Evolutionary conservation across 169 alveolate species (phyloP).

Genomic region (Plasmodium inui): DNA sequence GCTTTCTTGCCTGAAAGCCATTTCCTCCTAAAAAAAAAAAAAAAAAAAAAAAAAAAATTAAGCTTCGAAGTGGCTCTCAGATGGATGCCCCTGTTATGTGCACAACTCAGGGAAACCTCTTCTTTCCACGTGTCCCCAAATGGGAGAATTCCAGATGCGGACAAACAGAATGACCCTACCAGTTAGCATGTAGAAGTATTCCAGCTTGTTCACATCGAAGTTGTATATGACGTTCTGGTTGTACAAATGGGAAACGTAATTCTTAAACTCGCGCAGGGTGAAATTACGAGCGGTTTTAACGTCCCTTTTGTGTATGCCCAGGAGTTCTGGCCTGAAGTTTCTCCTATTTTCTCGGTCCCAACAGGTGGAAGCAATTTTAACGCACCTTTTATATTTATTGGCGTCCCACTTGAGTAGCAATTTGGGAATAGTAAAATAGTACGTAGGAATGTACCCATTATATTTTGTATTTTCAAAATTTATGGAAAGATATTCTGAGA

Average conservation of each 20-base stretch:
- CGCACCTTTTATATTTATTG: conserved; percentile 78
- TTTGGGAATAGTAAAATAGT: conserved; percentile 85
- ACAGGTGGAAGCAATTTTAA: conserved; percentile 80
- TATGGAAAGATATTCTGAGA: conserved; percentile 85
- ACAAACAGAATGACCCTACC: conserved; percentile 39
- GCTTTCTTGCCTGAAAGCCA: conserved; percentile 84
- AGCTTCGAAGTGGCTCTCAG: neutral
- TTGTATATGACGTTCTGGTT: conserved; percentile 79
- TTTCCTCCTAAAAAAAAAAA: conserved; percentile 82
- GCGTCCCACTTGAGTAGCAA: conserved; percentile 82
- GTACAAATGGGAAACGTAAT: conserved; percentile 79
- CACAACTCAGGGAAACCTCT: too few species aligned
- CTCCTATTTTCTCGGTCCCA: conserved; percentile 83
- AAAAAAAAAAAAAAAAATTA: neutral
- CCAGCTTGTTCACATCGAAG: conserved; percentile 83
- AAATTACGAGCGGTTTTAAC: conserved; percentile 82
- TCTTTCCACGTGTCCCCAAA: neutral
- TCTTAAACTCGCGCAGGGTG: conserved; percentile 82
- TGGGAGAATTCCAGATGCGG: neutral
- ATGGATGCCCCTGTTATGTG: neutral
- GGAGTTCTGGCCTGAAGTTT: conserved; percentile 79
- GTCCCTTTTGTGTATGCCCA: conserved; percentile 83
- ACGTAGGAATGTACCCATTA: conserved; percentile 86
- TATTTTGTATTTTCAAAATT: conserved; percentile 85
- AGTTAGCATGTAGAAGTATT: conserved; percentile 86